Conservation (phyloP, 2,329 filamentous ascomycete species). For the Ceratocystis variospora region DNA sequence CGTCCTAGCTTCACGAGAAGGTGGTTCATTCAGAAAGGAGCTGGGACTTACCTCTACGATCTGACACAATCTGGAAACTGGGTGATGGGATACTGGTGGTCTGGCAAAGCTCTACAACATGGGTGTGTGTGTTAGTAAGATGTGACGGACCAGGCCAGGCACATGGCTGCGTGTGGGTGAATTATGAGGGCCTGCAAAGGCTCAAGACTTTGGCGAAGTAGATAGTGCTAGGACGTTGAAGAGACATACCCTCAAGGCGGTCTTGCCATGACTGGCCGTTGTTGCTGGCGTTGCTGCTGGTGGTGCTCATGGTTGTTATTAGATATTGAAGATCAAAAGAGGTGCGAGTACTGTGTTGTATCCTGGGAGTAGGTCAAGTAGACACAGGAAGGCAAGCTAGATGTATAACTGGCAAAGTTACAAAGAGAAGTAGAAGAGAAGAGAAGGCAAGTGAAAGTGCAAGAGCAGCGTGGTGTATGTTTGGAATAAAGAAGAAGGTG, state of each 20-base stretch:
- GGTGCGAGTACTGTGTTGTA: background rate
- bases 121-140: slow-evolving; percentile 11
- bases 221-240: background rate
- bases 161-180: too few relatives aligned
- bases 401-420: background rate
- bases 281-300: slow-evolving; percentile 21
- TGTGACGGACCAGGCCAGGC: too few relatives aligned
- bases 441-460: background rate
- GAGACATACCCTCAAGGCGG: slow-evolving; percentile 38
- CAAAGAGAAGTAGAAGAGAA: background rate
- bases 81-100: slow-evolving; percentile 40
- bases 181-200: too few relatives aligned
- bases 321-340: background rate
- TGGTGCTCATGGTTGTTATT: slow-evolving; percentile 19
- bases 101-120: slow-evolving; percentile 41
- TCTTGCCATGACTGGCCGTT: slow-evolving; percentile 37
- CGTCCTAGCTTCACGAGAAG: background rate
- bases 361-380: background rate
- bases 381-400: background rate
- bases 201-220: too few relatives aligned
- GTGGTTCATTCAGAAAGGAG: slow-evolving; percentile 10
- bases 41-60: slow-evolving; percentile 50
- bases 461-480: background rate
- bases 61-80: slow-evolving; percentile 57
- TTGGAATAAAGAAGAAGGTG: background rate